A percentile compares a stretch with the other conserved stretches of the same genome.
Evolutionary conservation across 441 rosid genomes (phyloP).

Genomic region (Populus hybrid): DNA sequence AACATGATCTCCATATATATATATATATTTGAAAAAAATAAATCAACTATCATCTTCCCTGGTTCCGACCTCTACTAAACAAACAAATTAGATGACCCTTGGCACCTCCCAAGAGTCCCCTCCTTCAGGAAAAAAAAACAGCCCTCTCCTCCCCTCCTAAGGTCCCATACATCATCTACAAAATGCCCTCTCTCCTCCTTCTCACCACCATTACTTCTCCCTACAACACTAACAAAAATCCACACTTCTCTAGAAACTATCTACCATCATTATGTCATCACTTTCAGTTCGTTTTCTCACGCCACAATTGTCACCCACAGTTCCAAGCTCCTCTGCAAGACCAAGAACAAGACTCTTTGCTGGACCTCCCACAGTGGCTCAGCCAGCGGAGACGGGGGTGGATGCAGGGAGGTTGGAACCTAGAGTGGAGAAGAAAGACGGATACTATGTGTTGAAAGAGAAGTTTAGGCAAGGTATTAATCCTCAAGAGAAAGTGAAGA

Average conservation of each 20-base stretch:
- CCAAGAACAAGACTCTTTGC: conserved; percentile 41
- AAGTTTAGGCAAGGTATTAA: conserved; percentile 78
- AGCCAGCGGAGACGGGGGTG: conserved; percentile 17
- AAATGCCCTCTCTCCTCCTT: conserved; percentile 17
- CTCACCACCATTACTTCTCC: conserved; percentile 5
- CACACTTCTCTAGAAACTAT: conserved; percentile 10
- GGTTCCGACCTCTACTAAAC: not conserved
- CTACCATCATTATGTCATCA: conserved; percentile 32
- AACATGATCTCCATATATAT: not conserved
- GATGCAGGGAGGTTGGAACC: conserved; percentile 71
- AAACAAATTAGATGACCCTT: conserved; percentile 38
- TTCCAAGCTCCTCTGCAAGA: conserved; percentile 24
- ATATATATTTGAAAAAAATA: not conserved
- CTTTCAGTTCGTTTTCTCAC: conserved; percentile 49
- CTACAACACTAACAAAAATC: conserved; percentile 1
- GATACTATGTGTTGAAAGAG: conserved; percentile 78
- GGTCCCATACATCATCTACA: conserved; percentile 25
- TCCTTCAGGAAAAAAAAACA: not conserved
- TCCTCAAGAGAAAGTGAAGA: conserved; percentile 84
- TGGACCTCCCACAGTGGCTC: conserved; percentile 37
- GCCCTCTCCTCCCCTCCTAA: conserved; percentile 17
- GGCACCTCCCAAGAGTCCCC: conserved; percentile 36
- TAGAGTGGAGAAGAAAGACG: conserved; percentile 71
- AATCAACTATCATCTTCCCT: not conserved
- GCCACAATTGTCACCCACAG: conserved; percentile 24